These are phyloP conservation scores for Solanum dulcamara DNA, from an alignment of 257 asterid species.

Conservation along the genomic window DNA sequence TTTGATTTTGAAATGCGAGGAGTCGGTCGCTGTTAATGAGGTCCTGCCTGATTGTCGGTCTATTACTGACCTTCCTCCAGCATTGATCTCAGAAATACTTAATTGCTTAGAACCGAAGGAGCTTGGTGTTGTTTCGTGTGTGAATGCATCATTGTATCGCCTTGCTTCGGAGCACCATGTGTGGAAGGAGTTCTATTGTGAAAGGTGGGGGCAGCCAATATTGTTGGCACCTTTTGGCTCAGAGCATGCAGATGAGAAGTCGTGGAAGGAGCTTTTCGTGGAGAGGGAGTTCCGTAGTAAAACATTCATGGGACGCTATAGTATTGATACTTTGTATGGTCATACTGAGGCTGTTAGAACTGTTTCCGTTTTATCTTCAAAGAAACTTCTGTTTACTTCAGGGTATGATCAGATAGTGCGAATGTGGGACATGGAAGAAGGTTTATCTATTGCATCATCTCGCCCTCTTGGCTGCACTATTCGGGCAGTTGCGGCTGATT, in stretches of 20 bases:
- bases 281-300: constrained; percentile 91
- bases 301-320: constrained; percentile 76
- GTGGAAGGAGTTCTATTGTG: constrained; percentile 89
- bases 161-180: constrained; percentile 70
- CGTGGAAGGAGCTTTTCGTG: constrained; percentile 84
- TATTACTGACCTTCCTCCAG: constrained; percentile 77
- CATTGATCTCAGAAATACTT: constrained; percentile 65
- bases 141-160: constrained; percentile 46
- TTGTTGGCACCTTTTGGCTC: constrained; percentile 25
- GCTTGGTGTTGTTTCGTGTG: constrained; percentile 85
- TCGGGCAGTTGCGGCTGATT: constrained; percentile 87
- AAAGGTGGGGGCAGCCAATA: constrained; percentile 83
- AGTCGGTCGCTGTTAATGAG: constrained; percentile 17
- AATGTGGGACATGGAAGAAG: constrained; percentile 96
- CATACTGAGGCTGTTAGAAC: constrained; percentile 87
- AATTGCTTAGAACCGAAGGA: constrained; percentile 80
- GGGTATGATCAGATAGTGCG: constrained; percentile 92
- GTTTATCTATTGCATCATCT: constrained; percentile 67
- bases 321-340: constrained; percentile 66
- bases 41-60: constrained; percentile 14
- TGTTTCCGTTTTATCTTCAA: constrained; percentile 61
- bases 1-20: not conserved
- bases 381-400: constrained; percentile 73
- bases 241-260: constrained; percentile 40
- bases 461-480: constrained; percentile 85